Percentiles rank a stretch among this genome's conserved stretches.
Evolutionary conservation across 2,329 filamentous ascomycete genomes (phyloP).

Genomic region (Helotiales sp.): DNA sequence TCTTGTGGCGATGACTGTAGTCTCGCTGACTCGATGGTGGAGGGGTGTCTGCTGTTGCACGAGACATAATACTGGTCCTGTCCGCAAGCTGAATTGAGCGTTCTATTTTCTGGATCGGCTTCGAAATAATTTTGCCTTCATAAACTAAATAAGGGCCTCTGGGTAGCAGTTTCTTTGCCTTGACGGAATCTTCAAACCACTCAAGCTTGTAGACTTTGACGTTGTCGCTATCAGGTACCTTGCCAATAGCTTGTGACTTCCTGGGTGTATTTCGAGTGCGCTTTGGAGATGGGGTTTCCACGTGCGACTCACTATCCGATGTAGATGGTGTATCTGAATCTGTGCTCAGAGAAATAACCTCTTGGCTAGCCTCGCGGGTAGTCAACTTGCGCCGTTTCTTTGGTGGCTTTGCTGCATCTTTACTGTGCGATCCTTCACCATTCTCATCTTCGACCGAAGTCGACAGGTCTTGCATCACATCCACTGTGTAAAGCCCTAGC

Average conservation of each 20-base stretch:
- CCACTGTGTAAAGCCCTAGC: slow-evolving; percentile 56
- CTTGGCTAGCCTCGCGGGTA: slow-evolving; percentile 25
- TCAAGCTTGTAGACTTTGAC: slow-evolving; percentile 61
- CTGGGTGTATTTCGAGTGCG: not conserved
- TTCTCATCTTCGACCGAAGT: not conserved
- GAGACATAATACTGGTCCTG: slow-evolving; percentile 34
- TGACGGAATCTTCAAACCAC: slow-evolving; percentile 62
- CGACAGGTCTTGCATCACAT: slow-evolving; percentile 10
- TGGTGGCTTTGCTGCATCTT: slow-evolving; percentile 35
- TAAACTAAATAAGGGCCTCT: slow-evolving; percentile 59
- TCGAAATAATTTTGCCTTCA: slow-evolving; percentile 47
- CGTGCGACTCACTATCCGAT: not conserved
- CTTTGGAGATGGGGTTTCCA: not conserved
- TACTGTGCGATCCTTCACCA: not conserved
- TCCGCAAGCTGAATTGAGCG: not conserved
- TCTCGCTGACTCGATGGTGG: slow-evolving; percentile 31
- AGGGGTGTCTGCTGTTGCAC: slow-evolving; percentile 35
- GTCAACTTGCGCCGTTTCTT: slow-evolving; percentile 42
- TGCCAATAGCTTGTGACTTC: not conserved
- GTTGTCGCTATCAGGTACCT: slow-evolving; percentile 25
- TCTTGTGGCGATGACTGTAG: slow-evolving; percentile 22
- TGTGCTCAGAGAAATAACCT: slow-evolving; percentile 37
- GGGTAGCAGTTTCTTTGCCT: slow-evolving; percentile 51
- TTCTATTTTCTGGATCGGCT: not conserved
- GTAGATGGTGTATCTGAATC: slow-evolving; percentile 42